Evolutionary conservation across 352 stramenopile species (phyloP).

Genomic region (Pythium folliculosum): DNA sequence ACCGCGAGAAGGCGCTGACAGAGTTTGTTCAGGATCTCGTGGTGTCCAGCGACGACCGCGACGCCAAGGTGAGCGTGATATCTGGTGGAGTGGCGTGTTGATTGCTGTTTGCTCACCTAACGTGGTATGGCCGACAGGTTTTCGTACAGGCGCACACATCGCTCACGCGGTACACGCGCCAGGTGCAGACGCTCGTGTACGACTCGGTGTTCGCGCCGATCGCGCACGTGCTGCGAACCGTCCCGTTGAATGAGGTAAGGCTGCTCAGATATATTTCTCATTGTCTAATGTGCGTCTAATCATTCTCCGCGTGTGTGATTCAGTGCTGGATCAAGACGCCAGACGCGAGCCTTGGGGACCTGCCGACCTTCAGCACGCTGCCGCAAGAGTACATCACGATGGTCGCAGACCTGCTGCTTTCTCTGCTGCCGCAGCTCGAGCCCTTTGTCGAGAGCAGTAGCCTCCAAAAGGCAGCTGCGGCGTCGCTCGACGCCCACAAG

Average conservation of each 20-base stretch:
- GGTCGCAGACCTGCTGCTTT: constrained; percentile 77
- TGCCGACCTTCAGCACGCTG: constrained; percentile 76
- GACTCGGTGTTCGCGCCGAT: constrained; percentile 75
- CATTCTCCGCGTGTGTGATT: not conserved
- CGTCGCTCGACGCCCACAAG: constrained; percentile 49
- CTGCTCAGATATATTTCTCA: not conserved
- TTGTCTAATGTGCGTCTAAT: not conserved
- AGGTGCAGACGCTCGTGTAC: constrained; percentile 70
- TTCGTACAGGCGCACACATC: constrained; percentile 16
- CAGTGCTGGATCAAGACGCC: constrained; percentile 57
- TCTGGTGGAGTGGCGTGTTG: too few species aligned
- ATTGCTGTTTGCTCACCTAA: not conserved
- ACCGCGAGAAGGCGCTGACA: constrained; percentile 44
- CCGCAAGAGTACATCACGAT: constrained; percentile 87
- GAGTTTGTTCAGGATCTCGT: constrained; percentile 55
- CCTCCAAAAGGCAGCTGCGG: constrained; percentile 53
- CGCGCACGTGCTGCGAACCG: constrained; percentile 39
- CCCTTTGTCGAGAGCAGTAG: constrained; percentile 78
- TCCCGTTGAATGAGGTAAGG: constrained; percentile 53
- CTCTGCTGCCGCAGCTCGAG: constrained; percentile 77
- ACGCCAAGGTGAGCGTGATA: constrained; percentile 11
- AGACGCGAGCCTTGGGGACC: constrained; percentile 46
- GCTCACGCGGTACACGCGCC: constrained; percentile 23
- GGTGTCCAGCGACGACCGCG: constrained; percentile 1
- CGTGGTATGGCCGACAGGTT: constrained; percentile 14